Base-by-base conservation (phyloP, 441 rosid genomes). In the Populus tomentosa region DNA sequence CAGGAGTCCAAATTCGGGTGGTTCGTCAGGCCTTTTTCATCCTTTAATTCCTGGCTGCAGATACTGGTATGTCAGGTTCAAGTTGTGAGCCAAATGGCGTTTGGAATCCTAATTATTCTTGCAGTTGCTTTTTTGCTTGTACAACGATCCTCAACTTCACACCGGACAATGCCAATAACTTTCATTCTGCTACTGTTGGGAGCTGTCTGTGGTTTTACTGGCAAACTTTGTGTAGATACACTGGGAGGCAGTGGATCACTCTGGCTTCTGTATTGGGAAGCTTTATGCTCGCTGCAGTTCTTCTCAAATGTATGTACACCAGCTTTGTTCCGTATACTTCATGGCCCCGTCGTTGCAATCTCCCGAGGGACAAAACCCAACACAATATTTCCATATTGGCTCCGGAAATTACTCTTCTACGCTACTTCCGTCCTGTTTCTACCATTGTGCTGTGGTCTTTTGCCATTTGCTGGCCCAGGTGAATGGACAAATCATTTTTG, bases 211-310 rank as follows among this genome's bases (percentile, higher is more conserved):
- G 99, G 97, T 74, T 79, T 85, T 59, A 85, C 92, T 0, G 98
- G 97, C 56, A 95, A 91, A 85, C 67, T 91, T n/a, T 92, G 99
- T 30, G 89, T 94, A 3, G 98, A 94, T 83, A 89, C 94, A 0
- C 67, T 95, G 40, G 98, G 98, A 9, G 98, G 99, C 46, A 79
- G 85, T 0, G 99, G 98, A 67, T 77, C 79, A 16, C 79, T 75
- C 56, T 95, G 99, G 99, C 85, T 95, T 18, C 14, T 86, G 4
- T 81, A 87, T 68, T 95, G 99, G 98, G 96, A 90, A 75, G 72
- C 78, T 74, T 82, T 89, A 14, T 94, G 98, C 89, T 7, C 84
- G 14, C 74, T 90, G 70, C 98, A 92, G 66, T 92, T 92, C 80
- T 50, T 90, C 46, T 84, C 92, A 4, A 90, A 83, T 64, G 73